Percentiles rank a stretch among this genome's conserved stretches.
These are phyloP conservation scores for Aegilops umbellulata DNA, from an alignment of 176 grass and related monocot species.

Conservation along the genomic window DNA sequence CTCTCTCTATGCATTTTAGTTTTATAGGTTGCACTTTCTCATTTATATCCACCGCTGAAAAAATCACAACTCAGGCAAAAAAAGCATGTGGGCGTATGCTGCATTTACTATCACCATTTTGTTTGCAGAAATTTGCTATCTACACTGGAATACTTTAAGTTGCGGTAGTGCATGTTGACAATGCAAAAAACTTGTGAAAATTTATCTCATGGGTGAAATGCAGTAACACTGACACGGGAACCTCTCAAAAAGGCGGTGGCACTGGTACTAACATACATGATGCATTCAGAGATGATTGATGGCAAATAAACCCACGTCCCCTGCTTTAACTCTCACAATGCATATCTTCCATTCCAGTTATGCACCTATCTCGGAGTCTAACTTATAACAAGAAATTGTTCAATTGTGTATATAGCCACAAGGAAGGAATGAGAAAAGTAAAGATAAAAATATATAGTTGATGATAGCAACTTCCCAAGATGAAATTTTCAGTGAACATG, in stretches of 20 bases:
- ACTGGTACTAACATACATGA: neutral
- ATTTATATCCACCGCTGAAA: neutral
- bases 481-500: slow-evolving; percentile 3
- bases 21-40: neutral
- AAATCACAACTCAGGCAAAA: neutral
- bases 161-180: neutral
- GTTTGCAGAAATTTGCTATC: neutral
- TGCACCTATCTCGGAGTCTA: neutral
- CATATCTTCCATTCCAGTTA: neutral
- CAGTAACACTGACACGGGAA: neutral
- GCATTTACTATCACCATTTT: neutral
- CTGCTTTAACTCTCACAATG: neutral
- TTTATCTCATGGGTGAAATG: slow-evolving; percentile 7
- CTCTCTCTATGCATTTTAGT: neutral
- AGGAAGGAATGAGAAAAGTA: neutral
- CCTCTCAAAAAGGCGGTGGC: neutral
- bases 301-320: neutral
- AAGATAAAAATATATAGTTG: neutral
- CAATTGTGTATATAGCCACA: neutral
- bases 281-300: neutral
- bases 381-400: neutral
- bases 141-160: neutral
- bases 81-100: neutral
- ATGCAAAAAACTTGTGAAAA: neutral
- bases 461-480: neutral